phyloP scores from a whole-genome alignment of 192 early-diverging fungal species.

The Podila clonocystis region DNA sequence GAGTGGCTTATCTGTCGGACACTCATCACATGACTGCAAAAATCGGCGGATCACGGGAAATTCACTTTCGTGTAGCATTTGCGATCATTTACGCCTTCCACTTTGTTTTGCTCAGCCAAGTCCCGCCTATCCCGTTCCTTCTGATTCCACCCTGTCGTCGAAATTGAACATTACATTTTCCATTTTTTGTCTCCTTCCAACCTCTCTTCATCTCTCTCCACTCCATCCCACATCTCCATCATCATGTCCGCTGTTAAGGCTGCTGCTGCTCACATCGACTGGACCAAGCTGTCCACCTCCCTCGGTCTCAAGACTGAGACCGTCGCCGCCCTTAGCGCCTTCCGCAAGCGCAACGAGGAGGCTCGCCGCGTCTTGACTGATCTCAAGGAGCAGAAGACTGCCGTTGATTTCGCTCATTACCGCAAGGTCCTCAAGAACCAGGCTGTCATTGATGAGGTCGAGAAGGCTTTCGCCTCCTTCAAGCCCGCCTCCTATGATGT shows the following conservation, averaged over 20 bases:
- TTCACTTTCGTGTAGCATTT: too few relatives aligned
- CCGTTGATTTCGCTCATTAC: conserved; percentile 93
- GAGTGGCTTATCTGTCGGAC: too few relatives aligned
- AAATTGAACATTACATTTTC: background rate
- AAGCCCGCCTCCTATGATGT: conserved; percentile 87
- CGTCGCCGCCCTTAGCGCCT: conserved; percentile 81
- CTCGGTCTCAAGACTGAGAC: conserved; percentile 90
- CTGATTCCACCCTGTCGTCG: too few relatives aligned
- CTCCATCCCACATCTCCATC: background rate
- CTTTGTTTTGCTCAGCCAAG: too few relatives aligned
- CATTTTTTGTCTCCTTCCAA: conserved; percentile 1
- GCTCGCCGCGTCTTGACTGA: conserved; percentile 83
- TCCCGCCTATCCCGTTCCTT: too few relatives aligned
- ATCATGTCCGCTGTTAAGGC: conserved; percentile 50
- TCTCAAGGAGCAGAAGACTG: conserved; percentile 82
- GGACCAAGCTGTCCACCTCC: conserved; percentile 85
- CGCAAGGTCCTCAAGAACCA: conserved; percentile 89
- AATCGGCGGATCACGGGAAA: too few relatives aligned
- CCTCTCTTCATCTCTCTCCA: conserved; percentile 10
- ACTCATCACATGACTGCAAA: too few relatives aligned
- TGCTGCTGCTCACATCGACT: conserved; percentile 85
- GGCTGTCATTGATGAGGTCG: conserved; percentile 87
- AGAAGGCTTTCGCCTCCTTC: conserved; percentile 85
- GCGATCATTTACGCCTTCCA: too few relatives aligned
- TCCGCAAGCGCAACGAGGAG: conserved; percentile 96